These are phyloP conservation scores for Ogataea siamensis DNA, from an alignment of 805 yeast species.

Conservation along the genomic window DNA sequence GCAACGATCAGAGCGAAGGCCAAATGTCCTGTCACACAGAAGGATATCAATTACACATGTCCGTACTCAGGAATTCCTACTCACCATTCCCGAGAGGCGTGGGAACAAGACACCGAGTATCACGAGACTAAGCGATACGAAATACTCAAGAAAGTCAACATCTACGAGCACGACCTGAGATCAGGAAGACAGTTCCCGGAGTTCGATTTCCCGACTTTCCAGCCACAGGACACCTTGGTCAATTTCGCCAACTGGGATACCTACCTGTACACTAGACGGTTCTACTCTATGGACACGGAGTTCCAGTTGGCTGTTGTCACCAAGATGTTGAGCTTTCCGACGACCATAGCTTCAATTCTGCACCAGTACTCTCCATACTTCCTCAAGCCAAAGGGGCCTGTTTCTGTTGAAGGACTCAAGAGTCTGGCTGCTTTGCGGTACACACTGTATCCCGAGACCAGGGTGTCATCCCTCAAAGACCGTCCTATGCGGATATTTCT, in stretches of 20 bases:
- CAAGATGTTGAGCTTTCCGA: conserved; percentile 89
- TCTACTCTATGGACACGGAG: conserved; percentile 94
- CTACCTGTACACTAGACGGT: conserved; percentile 87
- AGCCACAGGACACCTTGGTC: conserved; percentile 69
- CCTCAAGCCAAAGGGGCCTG: conserved; percentile 78
- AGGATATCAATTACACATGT: conserved; percentile 80
- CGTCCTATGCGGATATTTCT: conserved; percentile 88
- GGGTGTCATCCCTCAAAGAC: conserved; percentile 64
- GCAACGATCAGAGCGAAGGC: conserved; percentile 87
- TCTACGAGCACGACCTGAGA: conserved; percentile 91
- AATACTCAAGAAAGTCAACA: conserved; percentile 78
- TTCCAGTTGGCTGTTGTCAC: conserved; percentile 94
- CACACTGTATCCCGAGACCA: conserved; percentile 74
- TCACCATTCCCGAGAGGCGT: conserved; percentile 85
- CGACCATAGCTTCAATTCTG: conserved; percentile 79
- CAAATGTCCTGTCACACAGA: conserved; percentile 83
- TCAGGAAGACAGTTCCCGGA: conserved; percentile 94
- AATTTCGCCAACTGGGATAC: conserved; percentile 90
- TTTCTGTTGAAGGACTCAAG: conserved; percentile 89
- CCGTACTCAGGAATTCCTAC: conserved; percentile 97
- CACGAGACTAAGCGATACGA: conserved; percentile 68
- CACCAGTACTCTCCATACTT: conserved; percentile 86
- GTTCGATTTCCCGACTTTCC: conserved; percentile 85
- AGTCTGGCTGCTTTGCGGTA: conserved; percentile 90
- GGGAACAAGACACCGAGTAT: conserved; percentile 77